Percentiles rank a stretch among this genome's conserved stretches.
These are phyloP conservation scores for Fusarium vanettenii DNA, from an alignment of 2,329 filamentous ascomycete species.

Conservation along the genomic window DNA sequence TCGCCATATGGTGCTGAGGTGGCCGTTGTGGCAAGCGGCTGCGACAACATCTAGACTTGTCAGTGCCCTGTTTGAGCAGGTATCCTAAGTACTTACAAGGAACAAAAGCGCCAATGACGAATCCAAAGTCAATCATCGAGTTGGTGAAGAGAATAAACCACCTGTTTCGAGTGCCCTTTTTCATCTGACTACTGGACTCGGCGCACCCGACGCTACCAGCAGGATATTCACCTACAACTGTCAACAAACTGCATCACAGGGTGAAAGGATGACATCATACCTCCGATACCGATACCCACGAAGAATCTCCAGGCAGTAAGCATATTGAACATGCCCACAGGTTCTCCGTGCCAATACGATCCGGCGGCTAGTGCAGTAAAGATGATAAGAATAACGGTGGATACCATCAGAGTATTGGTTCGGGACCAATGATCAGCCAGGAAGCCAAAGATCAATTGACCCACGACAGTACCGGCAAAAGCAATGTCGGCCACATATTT, in stretches of 20 bases:
- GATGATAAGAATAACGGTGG: slow-evolving; percentile 84
- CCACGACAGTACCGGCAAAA: slow-evolving; percentile 87
- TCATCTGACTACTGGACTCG: slow-evolving; percentile 86
- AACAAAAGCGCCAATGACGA: slow-evolving; percentile 83
- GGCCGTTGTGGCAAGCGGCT: slow-evolving; percentile 66
- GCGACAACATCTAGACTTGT: slow-evolving; percentile 59
- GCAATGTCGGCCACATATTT: slow-evolving; percentile 84
- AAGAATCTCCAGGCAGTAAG: slow-evolving; percentile 89
- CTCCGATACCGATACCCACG: slow-evolving; percentile 81
- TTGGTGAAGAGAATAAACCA: slow-evolving; percentile 96
- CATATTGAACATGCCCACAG: slow-evolving; percentile 77
- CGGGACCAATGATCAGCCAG: slow-evolving; percentile 87
- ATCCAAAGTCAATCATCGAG: slow-evolving; percentile 85
- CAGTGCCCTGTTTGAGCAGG: too few relatives aligned
- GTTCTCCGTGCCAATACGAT: slow-evolving; percentile 78
- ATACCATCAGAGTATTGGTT: slow-evolving; percentile 82
- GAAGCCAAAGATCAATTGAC: slow-evolving; percentile 84
- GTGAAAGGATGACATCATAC: slow-evolving; percentile 45
- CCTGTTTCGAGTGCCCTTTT: slow-evolving; percentile 82
- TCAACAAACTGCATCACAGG: background rate
- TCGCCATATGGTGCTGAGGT: slow-evolving; percentile 83
- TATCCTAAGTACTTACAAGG: slow-evolving; percentile 58
- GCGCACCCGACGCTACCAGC: slow-evolving; percentile 86
- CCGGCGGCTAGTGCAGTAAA: slow-evolving; percentile 85
- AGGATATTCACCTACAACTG: slow-evolving; percentile 71